Base-by-base conservation (phyloP, 1,139 yeast genomes). In the Geotrichum fermentans region DNA sequence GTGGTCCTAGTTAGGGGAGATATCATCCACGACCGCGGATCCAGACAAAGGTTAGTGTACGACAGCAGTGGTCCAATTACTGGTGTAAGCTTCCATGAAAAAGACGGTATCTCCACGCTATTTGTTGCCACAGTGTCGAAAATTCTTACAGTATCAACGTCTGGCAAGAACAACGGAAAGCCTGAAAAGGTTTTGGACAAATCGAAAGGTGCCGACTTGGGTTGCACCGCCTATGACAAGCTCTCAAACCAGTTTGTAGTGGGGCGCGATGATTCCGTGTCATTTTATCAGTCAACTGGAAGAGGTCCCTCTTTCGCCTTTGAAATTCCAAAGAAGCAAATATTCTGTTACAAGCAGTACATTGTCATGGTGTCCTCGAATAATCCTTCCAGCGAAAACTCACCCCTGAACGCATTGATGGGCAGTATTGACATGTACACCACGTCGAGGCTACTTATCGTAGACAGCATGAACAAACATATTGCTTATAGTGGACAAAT, bases 1-100 rank as follows among this genome's bases (percentile, higher is more conserved):
- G 92, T 90, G 2, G 71, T 90, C 5, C 69, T 90, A 3, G 78
- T 90, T 0, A 69, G 97, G 54, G 99, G 98, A 5, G 98, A 92
- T 64, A 68, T 94, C 40, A 60, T 86, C 2, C 78, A 92, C 57
- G 99, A 94, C 61, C 69, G 96, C 52, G 98, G 98, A 0, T 80
- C 96, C 3, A 78, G 92, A 55, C 97, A 90, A 61, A 71, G 97
- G 32, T 66, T 83, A 0, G 80, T 90, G 0, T 87, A 80, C 60
- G 86, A 83, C 55, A 75, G 81, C 16, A 67, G 70, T 24, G 61
- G 64, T 2, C 96, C 97, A 0, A 75, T 94, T 22, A 90, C 98
- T 0, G 86, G 89, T 0, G 67, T 92, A 1, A 73, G 77, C 33
- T 79, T 84, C 57, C 71, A 73, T 52, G 77, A 73, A 40, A 70